phyloP scores from a whole-genome alignment of 73 alveolate species.

The Paramecium tetraurelia region DNA sequence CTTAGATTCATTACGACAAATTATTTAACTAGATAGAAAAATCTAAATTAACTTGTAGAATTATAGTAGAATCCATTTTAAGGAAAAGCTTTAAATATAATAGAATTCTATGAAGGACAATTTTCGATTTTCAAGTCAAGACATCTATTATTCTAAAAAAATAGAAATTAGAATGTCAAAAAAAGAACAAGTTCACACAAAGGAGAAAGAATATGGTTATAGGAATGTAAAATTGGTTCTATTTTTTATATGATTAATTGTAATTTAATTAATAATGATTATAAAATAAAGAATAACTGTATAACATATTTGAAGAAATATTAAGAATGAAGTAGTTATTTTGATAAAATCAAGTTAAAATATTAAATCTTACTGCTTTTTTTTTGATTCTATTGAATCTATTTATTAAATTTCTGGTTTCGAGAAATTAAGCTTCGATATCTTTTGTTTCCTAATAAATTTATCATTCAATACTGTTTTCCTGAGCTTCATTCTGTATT shows the following conservation, averaged over 20 bases:
- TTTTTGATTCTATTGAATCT: conserved; percentile 8
- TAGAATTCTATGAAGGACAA: neutral
- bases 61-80: neutral
- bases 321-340: neutral
- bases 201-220: neutral
- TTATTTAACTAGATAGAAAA: neutral
- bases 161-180: too few species aligned
- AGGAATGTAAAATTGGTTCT: neutral
- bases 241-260: neutral
- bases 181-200: neutral
- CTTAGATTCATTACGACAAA: neutral
- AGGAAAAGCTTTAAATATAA: neutral
- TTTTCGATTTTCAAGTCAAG: neutral
- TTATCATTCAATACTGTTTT: neutral
- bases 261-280: neutral
- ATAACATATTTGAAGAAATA: neutral
- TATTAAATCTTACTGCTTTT: neutral
- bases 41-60: neutral
- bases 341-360: neutral
- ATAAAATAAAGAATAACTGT: neutral
- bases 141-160: neutral
- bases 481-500: neutral
- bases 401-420: neutral
- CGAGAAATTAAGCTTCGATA: neutral
- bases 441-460: neutral